Conservation (phyloP, 495 filamentous ascomycete species). For the Daldinia childiae region DNA sequence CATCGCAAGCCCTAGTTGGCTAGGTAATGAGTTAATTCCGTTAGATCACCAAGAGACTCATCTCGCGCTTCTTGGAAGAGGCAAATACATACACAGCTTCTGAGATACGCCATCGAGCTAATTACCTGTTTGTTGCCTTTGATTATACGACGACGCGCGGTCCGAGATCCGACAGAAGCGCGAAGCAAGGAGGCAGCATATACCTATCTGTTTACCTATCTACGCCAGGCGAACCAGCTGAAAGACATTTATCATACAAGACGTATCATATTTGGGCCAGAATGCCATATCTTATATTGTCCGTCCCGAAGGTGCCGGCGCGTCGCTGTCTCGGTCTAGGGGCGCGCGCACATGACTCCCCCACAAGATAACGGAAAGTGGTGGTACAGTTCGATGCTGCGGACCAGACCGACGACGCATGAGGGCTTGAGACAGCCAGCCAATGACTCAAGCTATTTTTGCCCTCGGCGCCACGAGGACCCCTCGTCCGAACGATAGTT, state of each 20-base stretch:
- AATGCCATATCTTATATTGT: not conserved
- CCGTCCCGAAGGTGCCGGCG: not conserved
- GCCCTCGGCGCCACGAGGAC: constrained; percentile 4
- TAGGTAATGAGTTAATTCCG: not conserved
- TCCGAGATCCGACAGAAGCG: not conserved
- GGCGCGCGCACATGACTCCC: not conserved
- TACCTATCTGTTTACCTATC: not conserved
- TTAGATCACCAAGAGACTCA: not conserved
- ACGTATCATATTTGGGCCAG: not conserved
- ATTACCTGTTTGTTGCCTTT: not conserved
- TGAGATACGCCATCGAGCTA: not conserved
- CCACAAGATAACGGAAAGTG: not conserved
- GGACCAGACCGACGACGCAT: not conserved
- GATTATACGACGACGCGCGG: not conserved
- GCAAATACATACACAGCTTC: not conserved
- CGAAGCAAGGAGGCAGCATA: not conserved
- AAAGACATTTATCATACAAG: not conserved
- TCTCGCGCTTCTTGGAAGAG: not conserved
- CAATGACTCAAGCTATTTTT: not conserved
- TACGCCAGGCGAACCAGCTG: not conserved
- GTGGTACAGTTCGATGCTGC: not conserved
- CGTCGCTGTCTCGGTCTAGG: not conserved
- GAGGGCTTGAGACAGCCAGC: not conserved
- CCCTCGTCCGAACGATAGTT: not conserved
- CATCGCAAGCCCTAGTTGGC: not conserved